Evolutionary conservation across 2,329 filamentous ascomycete species (phyloP).

Genomic region (Podosphaera xanthii): DNA sequence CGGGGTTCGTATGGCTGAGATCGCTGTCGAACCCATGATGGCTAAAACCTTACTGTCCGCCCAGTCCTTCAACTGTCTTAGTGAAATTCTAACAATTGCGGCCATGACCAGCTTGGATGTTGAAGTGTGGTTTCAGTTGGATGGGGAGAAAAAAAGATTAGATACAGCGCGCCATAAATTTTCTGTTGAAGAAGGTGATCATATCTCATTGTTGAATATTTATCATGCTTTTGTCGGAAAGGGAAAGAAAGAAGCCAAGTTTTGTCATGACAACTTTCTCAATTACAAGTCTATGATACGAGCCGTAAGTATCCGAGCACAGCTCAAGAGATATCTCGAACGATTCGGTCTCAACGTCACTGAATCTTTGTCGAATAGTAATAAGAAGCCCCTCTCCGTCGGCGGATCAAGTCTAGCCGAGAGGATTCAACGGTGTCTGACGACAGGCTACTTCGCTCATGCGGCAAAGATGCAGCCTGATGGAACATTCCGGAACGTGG

Average conservation of each 20-base stretch:
- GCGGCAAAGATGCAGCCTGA: slow-evolving; percentile 86
- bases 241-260: slow-evolving; percentile 62
- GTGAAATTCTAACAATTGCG: slow-evolving; percentile 74
- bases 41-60: slow-evolving; percentile 66
- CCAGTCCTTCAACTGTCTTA: slow-evolving; percentile 50
- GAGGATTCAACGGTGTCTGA: slow-evolving; percentile 63
- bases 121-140: slow-evolving; percentile 60
- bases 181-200: slow-evolving; percentile 80
- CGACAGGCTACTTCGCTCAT: slow-evolving; percentile 79
- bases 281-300: slow-evolving; percentile 69
- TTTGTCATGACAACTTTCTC: slow-evolving; percentile 68
- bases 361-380: slow-evolving; percentile 21
- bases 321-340: slow-evolving; percentile 71
- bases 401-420: slow-evolving; percentile 34
- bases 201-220: slow-evolving; percentile 80
- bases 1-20: slow-evolving; percentile 78
- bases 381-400: slow-evolving; percentile 16
- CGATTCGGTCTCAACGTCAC: slow-evolving; percentile 53
- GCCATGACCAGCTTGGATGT: slow-evolving; percentile 82
- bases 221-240: slow-evolving; percentile 71
- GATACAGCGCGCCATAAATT: slow-evolving; percentile 62
- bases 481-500: slow-evolving; percentile 72
- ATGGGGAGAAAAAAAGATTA: slow-evolving; percentile 51
- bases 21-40: slow-evolving; percentile 91
- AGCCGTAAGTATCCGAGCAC: slow-evolving; percentile 66